Base-by-base conservation (phyloP, 2,329 filamentous ascomycete genomes). In the Trichoderma aggressivum region DNA sequence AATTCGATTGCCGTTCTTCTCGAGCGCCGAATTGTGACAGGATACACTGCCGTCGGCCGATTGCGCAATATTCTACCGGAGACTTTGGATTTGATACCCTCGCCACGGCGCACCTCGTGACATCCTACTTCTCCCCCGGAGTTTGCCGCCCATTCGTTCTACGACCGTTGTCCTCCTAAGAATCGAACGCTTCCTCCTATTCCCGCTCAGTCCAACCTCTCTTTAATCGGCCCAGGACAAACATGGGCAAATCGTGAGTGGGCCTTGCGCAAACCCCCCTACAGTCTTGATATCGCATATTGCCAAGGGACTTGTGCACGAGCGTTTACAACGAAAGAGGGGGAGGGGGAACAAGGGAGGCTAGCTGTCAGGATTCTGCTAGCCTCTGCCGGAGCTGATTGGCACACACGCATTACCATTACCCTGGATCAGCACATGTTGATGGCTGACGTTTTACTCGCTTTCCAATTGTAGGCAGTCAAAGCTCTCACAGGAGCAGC, bases 401-500 rank as follows among this genome's bases (percentile, higher is more conserved):
- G 28, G 34, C 39, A 30, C 39, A 28, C 43, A 21, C 36, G 30
- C 63, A 62, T 67, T 55, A 32, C 11, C 63, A 62, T 67, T 55
- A 32, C 11, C 18, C 18, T 18, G 12, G 28, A 24, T 30, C 12
- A 34, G 18, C n/a, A 21, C 21, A 50, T 56, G 32, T 14, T 28
- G 12, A 63, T 43, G 21, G 56, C 70, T 62, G 43, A 71, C 70
- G 30, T 56, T 39, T 53, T 21, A 24, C 32, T 24, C 11, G 28
- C 30, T 18, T 58, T 39, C 14, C 30, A 8, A 26, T 24, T 39
- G 11, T 50, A 99, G 96, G 84, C 96, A 98, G 87, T 98, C 95
- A 78, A 99, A 98, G 87, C 92, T 99, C 81, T 97, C 94, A 72
- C 93, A 96, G 81, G 92, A 97, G 83, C 94, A 99, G 88, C 92